Conservation (phyloP, 2,329 filamentous ascomycete species). For the Diaporthe caulivora region DNA sequence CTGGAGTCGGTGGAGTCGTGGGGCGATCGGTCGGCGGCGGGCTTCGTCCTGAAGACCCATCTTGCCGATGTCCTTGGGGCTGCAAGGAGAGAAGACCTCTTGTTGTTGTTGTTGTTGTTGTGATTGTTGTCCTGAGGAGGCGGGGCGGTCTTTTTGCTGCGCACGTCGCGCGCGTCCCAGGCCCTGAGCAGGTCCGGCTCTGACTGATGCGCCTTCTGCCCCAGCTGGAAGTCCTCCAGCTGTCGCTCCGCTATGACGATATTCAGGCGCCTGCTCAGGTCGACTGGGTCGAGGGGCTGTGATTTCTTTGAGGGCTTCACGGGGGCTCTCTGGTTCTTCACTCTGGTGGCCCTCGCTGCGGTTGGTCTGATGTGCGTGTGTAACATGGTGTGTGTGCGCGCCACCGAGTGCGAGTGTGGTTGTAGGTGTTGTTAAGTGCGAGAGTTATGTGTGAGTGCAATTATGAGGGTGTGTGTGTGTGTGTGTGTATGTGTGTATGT, state of each 20-base stretch:
- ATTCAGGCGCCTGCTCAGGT: constrained; percentile 28
- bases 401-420: neutral
- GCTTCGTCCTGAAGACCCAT: constrained; percentile 11
- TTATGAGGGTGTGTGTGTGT: too few relatives aligned
- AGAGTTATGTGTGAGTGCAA: neutral
- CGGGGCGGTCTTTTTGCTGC: neutral
- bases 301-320: neutral
- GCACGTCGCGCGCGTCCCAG: constrained; percentile 5
- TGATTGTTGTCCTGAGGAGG: neutral
- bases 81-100: neutral
- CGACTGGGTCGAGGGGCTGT: constrained; percentile 16
- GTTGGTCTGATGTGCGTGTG: constrained; percentile 17
- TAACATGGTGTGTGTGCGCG: constrained; percentile 9
- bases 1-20: neutral
- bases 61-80: constrained; percentile 8
- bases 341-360: neutral
- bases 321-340: neutral
- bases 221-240: constrained; percentile 4
- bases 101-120: neutral
- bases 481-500: too few relatives aligned
- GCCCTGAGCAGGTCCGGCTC: constrained; percentile 8
- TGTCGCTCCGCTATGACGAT: constrained; percentile 22
- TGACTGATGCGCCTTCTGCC: neutral
- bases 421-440: neutral
- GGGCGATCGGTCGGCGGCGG: neutral